These are phyloP conservation scores for Zhuliangozyma parablackwelliae DNA, from an alignment of 1,139 yeast genomes.

Conservation along the genomic window DNA sequence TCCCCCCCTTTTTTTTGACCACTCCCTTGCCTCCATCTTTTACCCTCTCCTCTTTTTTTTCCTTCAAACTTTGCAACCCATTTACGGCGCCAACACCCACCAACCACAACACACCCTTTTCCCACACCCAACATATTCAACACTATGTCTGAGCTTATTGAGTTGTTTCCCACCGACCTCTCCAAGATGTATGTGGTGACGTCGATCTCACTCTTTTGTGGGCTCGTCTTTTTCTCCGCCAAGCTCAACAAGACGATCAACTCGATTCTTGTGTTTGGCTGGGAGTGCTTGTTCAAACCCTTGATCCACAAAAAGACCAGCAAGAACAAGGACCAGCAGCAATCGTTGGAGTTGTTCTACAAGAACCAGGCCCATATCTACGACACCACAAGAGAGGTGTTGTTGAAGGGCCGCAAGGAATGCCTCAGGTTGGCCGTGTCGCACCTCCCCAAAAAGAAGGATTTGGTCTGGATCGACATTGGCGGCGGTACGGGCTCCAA, in stretches of 20 bases:
- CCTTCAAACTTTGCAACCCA: too few species aligned
- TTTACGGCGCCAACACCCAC: too few species aligned
- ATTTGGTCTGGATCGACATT: slow-evolving; percentile 74
- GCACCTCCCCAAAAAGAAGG: slow-evolving; percentile 43
- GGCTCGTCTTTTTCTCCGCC: slow-evolving; percentile 14
- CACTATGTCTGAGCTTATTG: slow-evolving; percentile 9
- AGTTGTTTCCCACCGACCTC: slow-evolving; percentile 10
- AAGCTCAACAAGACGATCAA: slow-evolving; percentile 23
- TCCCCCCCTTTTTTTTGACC: too few species aligned
- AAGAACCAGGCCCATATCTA: slow-evolving; percentile 72
- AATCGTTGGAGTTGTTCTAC: slow-evolving; percentile 67
- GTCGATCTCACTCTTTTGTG: slow-evolving; percentile 14
- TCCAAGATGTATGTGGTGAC: slow-evolving; percentile 13
- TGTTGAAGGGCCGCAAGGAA: slow-evolving; percentile 68
- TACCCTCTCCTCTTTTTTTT: too few species aligned
- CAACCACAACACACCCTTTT: too few species aligned
- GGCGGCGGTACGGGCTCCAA: slow-evolving; percentile 88
- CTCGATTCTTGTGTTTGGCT: slow-evolving; percentile 33
- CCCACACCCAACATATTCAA: too few species aligned
- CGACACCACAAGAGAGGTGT: slow-evolving; percentile 60
- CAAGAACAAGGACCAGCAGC: slow-evolving; percentile 41
- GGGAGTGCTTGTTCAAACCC: slow-evolving; percentile 71
- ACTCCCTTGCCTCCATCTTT: too few species aligned
- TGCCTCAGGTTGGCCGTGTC: slow-evolving; percentile 57
- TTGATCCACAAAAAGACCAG: slow-evolving; percentile 31